A percentile compares a stretch with the other conserved stretches of the same genome.
phyloP scores from a whole-genome alignment of 306 rosid species.

The Vachellia pachyceras region DNA sequence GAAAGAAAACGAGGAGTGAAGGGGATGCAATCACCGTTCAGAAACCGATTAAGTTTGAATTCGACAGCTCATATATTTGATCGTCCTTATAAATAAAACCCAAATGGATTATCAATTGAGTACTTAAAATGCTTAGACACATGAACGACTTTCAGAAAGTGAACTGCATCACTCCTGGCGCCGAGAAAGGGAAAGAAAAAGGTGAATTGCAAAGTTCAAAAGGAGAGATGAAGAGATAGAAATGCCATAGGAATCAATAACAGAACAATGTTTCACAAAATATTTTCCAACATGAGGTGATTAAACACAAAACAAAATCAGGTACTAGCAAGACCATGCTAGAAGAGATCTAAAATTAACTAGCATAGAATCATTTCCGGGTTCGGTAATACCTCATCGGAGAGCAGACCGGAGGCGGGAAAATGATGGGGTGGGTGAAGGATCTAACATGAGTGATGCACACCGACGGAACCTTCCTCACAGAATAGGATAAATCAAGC shows the following conservation, averaged over 20 bases:
- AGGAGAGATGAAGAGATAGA: conserved; percentile 15
- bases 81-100: neutral
- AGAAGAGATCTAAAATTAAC: conserved; percentile 16
- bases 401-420: neutral
- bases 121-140: no score
- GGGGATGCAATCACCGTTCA: conserved; percentile 25
- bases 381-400: conserved; percentile 5
- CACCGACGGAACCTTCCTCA: conserved; percentile 7
- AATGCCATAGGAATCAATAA: conserved; percentile 31
- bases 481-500: neutral
- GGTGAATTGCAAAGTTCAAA: conserved; percentile 23
- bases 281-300: conserved; percentile 27
- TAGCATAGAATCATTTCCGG: conserved; percentile 9
- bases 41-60: conserved; percentile 20
- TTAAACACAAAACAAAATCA: neutral
- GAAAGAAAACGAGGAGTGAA: conserved; percentile 30
- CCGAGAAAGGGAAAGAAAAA: neutral
- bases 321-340: neutral
- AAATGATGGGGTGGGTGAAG: neutral
- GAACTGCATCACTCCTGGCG: neutral
- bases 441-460: conserved; percentile 39
- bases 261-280: conserved; percentile 36
- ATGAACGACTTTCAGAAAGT: neutral
- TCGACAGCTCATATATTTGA: conserved; percentile 7
- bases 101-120: conserved; percentile 17